A percentile compares a stretch with the other conserved stretches of the same genome.
phyloP scores from a whole-genome alignment of 1,284 basidiomycete genomes.

The Malassezia japonica region DNA sequence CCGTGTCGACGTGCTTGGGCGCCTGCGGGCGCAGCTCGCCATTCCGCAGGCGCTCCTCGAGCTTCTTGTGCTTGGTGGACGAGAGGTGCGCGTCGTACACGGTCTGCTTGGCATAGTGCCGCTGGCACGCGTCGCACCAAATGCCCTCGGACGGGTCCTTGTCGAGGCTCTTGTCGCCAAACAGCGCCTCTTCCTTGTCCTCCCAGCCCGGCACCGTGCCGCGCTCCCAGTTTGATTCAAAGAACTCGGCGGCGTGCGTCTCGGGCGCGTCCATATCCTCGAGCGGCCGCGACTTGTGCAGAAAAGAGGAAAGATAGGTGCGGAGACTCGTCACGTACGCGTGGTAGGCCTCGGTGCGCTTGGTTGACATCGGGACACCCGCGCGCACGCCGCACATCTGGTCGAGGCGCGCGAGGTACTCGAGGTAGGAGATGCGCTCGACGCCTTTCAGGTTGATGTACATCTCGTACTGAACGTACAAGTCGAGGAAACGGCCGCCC shows the following conservation, averaged over 20 bases:
- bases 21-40: conserved; percentile 8
- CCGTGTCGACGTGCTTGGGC: background rate
- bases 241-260: conserved; percentile 59
- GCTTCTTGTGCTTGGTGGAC: conserved; percentile 89
- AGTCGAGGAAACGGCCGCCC: conserved; percentile 85
- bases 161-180: background rate
- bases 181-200: conserved; percentile 47
- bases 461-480: conserved; percentile 75
- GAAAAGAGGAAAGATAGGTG: conserved; percentile 73
- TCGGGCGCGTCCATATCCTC: conserved; percentile 68
- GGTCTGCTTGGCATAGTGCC: conserved; percentile 88
- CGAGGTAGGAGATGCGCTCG: conserved; percentile 83
- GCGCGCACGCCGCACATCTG: conserved; percentile 53
- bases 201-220: conserved; percentile 70
- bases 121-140: conserved; percentile 92
- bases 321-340: conserved; percentile 55
- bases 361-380: conserved; percentile 27
- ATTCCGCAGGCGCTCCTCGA: conserved; percentile 60
- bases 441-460: conserved; percentile 68
- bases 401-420: conserved; percentile 58
- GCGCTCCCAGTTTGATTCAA: conserved; percentile 69
- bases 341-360: conserved; percentile 34
- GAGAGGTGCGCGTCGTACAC: conserved; percentile 93
- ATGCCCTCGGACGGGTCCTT: conserved; percentile 55
- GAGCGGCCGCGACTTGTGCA: conserved; percentile 75